These are phyloP conservation scores for Ascobolus immersus DNA, from an alignment of 495 filamentous ascomycete species.

Conservation along the genomic window DNA sequence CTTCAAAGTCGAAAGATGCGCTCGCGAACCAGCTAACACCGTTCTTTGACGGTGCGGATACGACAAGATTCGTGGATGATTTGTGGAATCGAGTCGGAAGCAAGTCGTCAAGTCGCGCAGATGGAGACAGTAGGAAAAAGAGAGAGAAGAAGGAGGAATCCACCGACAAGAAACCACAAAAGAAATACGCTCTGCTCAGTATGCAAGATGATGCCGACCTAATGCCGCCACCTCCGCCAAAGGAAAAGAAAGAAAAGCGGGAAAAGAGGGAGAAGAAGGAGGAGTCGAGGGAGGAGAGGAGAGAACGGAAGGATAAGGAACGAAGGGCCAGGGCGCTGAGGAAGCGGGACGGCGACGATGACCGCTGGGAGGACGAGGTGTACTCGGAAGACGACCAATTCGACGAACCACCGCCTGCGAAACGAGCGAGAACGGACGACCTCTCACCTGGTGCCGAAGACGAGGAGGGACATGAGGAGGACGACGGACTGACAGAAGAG, in stretches of 20 bases:
- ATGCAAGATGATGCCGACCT: constrained; percentile 46
- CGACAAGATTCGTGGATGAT: constrained; percentile 29
- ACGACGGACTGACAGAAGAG: constrained; percentile 33
- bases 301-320: constrained; percentile 22
- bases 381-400: constrained; percentile 23
- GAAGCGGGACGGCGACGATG: constrained; percentile 36
- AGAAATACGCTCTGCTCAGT: constrained; percentile 56
- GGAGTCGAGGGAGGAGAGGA: constrained; percentile 16
- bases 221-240: constrained; percentile 24
- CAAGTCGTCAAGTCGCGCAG: constrained; percentile 6
- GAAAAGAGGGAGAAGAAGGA: constrained; percentile 9
- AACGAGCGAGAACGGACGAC: constrained; percentile 31
- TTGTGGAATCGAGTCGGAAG: constrained; percentile 24
- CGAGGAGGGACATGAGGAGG: constrained; percentile 22
- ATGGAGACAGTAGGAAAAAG: constrained; percentile 6
- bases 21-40: constrained; percentile 28
- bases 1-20: constrained; percentile 26
- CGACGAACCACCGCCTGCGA: constrained; percentile 28
- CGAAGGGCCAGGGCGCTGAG: constrained; percentile 26
- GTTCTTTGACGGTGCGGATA: constrained; percentile 29
- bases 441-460: no score
- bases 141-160: constrained; percentile 11
- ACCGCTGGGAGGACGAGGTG: constrained; percentile 63
- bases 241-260: constrained; percentile 13
- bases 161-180: constrained; percentile 18